phyloP scores from a whole-genome alignment of 106 monocot species.

The Amphibolis antarctica region DNA sequence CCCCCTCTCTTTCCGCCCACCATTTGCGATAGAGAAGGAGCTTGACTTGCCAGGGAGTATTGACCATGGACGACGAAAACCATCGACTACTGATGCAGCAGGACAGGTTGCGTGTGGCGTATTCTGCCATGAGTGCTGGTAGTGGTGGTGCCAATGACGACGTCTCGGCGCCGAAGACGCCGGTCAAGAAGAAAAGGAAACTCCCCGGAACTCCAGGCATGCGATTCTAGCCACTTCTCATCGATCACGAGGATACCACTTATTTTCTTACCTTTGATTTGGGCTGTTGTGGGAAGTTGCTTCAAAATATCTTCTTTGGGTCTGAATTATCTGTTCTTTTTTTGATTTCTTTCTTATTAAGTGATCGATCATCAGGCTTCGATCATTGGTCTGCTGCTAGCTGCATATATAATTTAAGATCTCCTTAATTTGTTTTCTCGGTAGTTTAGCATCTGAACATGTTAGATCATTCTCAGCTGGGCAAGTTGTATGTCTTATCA shows the following conservation, averaged over 20 bases:
- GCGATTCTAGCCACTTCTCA: too few species aligned
- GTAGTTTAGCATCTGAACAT: too few species aligned
- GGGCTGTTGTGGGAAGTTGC: neutral
- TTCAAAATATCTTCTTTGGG: neutral
- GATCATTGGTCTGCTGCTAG: neutral
- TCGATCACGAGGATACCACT: too few species aligned
- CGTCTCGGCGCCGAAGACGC: neutral
- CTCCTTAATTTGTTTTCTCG: too few species aligned
- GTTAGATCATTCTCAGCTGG: too few species aligned
- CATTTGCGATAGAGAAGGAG: neutral
- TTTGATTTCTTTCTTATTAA: neutral
- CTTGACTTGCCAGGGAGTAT: too few species aligned
- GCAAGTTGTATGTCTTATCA: too few species aligned
- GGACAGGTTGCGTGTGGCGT: neutral
- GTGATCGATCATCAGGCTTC: neutral
- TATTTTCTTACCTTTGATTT: neutral
- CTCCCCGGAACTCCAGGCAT: constrained; percentile 7
- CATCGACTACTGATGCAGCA: neutral
- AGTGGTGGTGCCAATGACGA: neutral
- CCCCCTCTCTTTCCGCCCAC: neutral
- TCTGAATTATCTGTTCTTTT: neutral
- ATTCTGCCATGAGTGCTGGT: too few species aligned
- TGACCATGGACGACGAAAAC: neutral
- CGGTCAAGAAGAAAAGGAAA: constrained; percentile 3
- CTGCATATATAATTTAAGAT: neutral